These are phyloP conservation scores for Trichothecium roseum DNA, from an alignment of 2,329 filamentous ascomycete genomes.

Conservation along the genomic window DNA sequence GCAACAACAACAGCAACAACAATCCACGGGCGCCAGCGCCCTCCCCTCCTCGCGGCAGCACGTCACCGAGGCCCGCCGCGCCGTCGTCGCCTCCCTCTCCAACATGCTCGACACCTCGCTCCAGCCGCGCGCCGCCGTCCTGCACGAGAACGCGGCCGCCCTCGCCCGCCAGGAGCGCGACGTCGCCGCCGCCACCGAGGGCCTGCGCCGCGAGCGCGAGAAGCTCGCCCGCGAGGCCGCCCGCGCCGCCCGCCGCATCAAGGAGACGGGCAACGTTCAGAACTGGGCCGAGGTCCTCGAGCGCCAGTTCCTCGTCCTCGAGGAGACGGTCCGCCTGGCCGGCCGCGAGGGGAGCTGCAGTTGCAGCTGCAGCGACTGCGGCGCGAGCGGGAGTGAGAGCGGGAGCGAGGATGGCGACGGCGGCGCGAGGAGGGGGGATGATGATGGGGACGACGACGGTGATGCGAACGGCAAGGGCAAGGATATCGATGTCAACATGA, in stretches of 20 bases:
- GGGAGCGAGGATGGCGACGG: slow-evolving; percentile 9
- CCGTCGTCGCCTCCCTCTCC: slow-evolving; percentile 53
- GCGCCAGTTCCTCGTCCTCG: slow-evolving; percentile 51
- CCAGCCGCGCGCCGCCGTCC: slow-evolving; percentile 53
- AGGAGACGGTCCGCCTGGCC: slow-evolving; percentile 53
- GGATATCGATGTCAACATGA: slow-evolving; percentile 10
- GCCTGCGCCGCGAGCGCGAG: slow-evolving; percentile 52
- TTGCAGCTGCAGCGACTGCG: slow-evolving; percentile 29
- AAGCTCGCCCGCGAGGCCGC: slow-evolving; percentile 54
- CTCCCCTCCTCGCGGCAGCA: slow-evolving; percentile 34
- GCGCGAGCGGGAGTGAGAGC: slow-evolving; percentile 11
- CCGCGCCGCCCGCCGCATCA: slow-evolving; percentile 53
- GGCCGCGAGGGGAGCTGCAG: slow-evolving; percentile 20
- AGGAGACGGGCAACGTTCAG: slow-evolving; percentile 73
- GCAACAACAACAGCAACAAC: slow-evolving; percentile 4
- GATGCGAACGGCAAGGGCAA: neutral
- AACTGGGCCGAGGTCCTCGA: slow-evolving; percentile 82
- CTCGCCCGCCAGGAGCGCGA: slow-evolving; percentile 59
- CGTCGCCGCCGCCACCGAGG: slow-evolving; percentile 48
- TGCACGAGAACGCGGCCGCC: slow-evolving; percentile 58
- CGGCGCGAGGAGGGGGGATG: slow-evolving; percentile 7
- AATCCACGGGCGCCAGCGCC: slow-evolving; percentile 7
- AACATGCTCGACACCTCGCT: slow-evolving; percentile 61
- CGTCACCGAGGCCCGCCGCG: slow-evolving; percentile 45
- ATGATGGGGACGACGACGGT: slow-evolving; percentile 3